These are phyloP conservation scores for Allium cepa DNA, from an alignment of 106 monocot genomes.

Conservation along the genomic window DNA sequence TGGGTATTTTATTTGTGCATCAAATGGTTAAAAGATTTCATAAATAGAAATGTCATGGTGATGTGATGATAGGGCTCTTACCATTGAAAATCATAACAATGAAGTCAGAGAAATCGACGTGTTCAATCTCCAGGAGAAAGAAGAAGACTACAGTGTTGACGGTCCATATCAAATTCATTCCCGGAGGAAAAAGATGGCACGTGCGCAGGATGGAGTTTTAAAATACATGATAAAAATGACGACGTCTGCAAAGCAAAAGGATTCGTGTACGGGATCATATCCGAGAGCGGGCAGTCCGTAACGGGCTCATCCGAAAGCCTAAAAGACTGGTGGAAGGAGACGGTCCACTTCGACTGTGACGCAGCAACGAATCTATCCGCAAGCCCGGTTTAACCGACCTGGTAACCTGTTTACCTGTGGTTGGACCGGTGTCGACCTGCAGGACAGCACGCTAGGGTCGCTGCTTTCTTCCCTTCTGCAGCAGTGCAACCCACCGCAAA, in stretches of 20 bases:
- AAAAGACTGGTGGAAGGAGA: conserved; percentile 29
- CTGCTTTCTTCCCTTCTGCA: conserved; percentile 31
- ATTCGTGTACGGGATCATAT: conserved; percentile 33
- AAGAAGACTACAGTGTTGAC: no score
- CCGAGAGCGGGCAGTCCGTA: conserved; percentile 17
- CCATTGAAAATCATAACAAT: no score
- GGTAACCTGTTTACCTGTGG: background rate
- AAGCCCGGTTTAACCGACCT: background rate
- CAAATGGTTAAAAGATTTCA: no score
- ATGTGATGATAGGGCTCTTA: no score
- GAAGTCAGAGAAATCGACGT: no score
- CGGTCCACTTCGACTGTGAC: conserved; percentile 22
- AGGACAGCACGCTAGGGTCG: conserved; percentile 29
- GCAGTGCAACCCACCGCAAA: conserved; percentile 32
- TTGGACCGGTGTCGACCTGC: background rate
- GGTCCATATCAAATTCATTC: no score
- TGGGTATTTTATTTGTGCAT: no score
- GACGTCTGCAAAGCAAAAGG: conserved; percentile 23
- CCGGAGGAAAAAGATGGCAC: no score
- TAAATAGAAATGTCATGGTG: no score
- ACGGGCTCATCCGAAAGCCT: conserved; percentile 31
- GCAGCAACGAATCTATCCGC: background rate
- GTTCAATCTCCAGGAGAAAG: no score
- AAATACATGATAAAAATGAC: conserved; percentile 31
- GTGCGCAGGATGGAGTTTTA: conserved; percentile 5